These are phyloP conservation scores for Encephalitozoon cuniculi DNA, from an alignment of 371 early-diverging fungal genomes.

Conservation along the genomic window DNA sequence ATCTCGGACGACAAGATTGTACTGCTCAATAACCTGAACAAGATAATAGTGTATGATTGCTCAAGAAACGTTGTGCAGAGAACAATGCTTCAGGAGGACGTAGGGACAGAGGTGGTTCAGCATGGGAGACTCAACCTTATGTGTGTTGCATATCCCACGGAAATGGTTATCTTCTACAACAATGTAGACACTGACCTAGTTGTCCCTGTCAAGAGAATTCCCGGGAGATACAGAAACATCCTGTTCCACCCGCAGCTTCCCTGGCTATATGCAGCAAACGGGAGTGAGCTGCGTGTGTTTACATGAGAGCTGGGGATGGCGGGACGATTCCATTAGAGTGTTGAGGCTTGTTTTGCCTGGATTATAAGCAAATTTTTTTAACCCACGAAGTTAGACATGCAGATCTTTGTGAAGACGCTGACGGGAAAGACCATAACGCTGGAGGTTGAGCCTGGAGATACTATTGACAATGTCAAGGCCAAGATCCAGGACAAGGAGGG, in stretches of 20 bases:
- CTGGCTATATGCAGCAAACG: not conserved
- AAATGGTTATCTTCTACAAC: slow-evolving; percentile 24
- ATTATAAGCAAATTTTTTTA: slow-evolving; percentile 12
- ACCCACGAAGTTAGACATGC: slow-evolving; percentile 63
- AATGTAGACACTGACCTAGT: not conserved
- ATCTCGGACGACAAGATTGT: not conserved
- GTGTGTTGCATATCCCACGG: slow-evolving; percentile 1
- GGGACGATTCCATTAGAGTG: too few relatives aligned
- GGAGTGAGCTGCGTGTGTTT: not conserved
- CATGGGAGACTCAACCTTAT: not conserved
- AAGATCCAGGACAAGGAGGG: slow-evolving; percentile 98
- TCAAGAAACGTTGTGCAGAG: not conserved
- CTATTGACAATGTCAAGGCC: slow-evolving; percentile 83
- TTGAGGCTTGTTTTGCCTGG: not conserved
- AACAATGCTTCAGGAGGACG: slow-evolving; percentile 15
- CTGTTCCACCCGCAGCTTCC: not conserved
- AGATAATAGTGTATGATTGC: slow-evolving; percentile 7
- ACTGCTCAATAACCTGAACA: slow-evolving; percentile 6
- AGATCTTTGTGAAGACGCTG: slow-evolving; percentile 91
- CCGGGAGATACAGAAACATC: not conserved
- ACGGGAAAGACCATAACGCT: slow-evolving; percentile 94
- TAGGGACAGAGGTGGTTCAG: not conserved
- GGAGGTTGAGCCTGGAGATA: slow-evolving; percentile 86
- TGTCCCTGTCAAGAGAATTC: slow-evolving; percentile 12
- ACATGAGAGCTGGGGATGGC: not conserved